Conservation (phyloP, 2,329 filamentous ascomycete genomes). For the Chaetomiaceae sp. region DNA sequence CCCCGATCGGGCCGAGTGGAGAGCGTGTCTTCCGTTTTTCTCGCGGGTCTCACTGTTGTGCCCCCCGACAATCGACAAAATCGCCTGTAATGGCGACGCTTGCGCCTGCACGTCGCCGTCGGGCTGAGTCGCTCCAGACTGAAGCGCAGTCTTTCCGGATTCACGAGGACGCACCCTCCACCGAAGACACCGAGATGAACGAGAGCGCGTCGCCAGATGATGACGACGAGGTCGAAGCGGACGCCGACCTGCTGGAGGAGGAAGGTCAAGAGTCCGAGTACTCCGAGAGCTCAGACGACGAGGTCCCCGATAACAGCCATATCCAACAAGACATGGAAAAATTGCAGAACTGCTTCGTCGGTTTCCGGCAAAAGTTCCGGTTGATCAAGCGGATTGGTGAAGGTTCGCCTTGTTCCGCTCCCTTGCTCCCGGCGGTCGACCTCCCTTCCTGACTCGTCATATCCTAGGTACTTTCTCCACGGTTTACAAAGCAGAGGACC, state of each 20-base stretch:
- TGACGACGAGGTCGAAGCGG: constrained; percentile 33
- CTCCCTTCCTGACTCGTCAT: neutral
- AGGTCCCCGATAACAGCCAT: constrained; percentile 61
- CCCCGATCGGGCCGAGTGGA: constrained; percentile 2
- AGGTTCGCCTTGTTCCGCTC: constrained; percentile 49
- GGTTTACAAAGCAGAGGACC: constrained; percentile 96
- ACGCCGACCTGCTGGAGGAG: constrained; percentile 33
- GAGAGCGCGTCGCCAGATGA: constrained; percentile 32
- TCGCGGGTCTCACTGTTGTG: constrained; percentile 3
- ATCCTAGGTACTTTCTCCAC: constrained; percentile 87
- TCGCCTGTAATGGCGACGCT: constrained; percentile 22
- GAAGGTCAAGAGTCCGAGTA: constrained; percentile 41
- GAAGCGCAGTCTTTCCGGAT: constrained; percentile 45
- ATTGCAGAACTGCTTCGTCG: constrained; percentile 75
- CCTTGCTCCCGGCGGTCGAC: neutral
- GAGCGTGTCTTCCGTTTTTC: neutral
- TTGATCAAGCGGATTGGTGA: constrained; percentile 96
- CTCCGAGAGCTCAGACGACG: constrained; percentile 51
- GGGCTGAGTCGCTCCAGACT: constrained; percentile 41
- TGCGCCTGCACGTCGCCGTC: constrained; percentile 26
- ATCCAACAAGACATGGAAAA: constrained; percentile 84
- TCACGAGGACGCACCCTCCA: constrained; percentile 45
- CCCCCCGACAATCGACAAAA: neutral
- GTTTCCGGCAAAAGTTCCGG: constrained; percentile 78
- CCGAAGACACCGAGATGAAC: constrained; percentile 49